Conservation (phyloP, 106 monocot genomes). For the Ottelia alismoides region DNA sequence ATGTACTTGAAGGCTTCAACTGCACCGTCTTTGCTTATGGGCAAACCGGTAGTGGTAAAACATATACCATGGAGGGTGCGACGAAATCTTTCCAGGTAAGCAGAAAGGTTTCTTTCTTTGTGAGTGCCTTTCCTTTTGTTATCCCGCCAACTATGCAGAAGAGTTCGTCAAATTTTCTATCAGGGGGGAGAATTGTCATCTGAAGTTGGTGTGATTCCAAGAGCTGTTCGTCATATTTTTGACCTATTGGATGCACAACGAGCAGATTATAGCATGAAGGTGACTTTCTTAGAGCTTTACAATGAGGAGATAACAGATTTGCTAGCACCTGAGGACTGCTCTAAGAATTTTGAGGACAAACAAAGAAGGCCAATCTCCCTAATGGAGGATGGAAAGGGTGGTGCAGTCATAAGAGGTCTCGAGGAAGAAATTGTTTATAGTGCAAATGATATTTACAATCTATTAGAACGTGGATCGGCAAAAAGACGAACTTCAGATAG, state of each 20-base stretch:
- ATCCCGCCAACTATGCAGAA: too few relatives aligned
- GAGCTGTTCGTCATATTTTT: conserved; percentile 69
- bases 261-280: conserved; percentile 65
- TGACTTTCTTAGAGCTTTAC: conserved; percentile 71
- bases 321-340: conserved; percentile 40
- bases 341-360: conserved; percentile 33
- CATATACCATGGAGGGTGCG: conserved; percentile 72
- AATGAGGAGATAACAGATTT: conserved; percentile 80
- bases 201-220: conserved; percentile 72
- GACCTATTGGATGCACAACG: conserved; percentile 49
- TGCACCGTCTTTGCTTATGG: conserved; percentile 84
- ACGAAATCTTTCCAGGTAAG: conserved; percentile 44
- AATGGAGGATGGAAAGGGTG: conserved; percentile 90
- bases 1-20: conserved; percentile 66
- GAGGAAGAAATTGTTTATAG: conserved; percentile 61
- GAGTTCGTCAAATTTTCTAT: too few relatives aligned
- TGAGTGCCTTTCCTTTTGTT: too few relatives aligned
- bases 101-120: too few relatives aligned
- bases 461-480: conserved; percentile 44
- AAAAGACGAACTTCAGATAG: conserved; percentile 58
- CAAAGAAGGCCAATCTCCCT: conserved; percentile 51
- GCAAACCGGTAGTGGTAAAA: conserved; percentile 76
- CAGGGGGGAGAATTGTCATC: conserved; percentile 34
- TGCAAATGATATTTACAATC: conserved; percentile 49
- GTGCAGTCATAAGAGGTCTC: conserved; percentile 66